Evolutionary conservation across 495 filamentous ascomycete genomes (phyloP), one percentile per base, ranked within the genome.

Genomic region (Neurospora sp.): DNA sequence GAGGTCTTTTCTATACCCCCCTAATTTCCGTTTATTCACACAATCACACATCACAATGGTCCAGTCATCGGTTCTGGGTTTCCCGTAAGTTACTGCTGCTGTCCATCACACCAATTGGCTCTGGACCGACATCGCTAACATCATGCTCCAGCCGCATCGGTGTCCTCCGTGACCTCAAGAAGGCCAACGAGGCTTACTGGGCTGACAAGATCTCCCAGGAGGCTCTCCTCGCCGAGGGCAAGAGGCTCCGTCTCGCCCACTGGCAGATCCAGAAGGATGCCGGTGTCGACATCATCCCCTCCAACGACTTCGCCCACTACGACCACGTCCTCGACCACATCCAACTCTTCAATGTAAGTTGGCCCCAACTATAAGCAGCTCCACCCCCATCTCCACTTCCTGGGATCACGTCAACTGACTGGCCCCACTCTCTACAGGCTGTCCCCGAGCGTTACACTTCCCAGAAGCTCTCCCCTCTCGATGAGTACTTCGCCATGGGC

Each of bases 191-290:
- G 85, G 91, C 95, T 78, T 90, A 98, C 90, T 99, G 96, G 96
- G 92, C 84, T 80, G 96, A 89, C 78, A 98, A 98, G 88, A 85
- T 96, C 81, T 94, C 92, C 71, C 92, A 91, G 76, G 89, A 92
- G 74, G 93, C 93, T 71, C 92, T 99, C 73, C 86, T 98, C 74
- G 86, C 89, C 71, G 96, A 98, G 88, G 96, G 92, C 81, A 98
- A 98, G 91, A 89, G 94, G 80, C 93, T 99, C 73, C 92, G 96
- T 87, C 87, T 91, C 72, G 94, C 90, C 79, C 96, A 99, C 90
- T 99, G 96, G 96, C 93, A 97, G 88, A 93, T 98, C 86, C 96
- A 98, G 88, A 96, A 98, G 88, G 90, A 94, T 84, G 94, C 94
- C 78, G 96, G 96, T 80, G 94, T 97, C 80, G 93, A 97, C 79